Conservation (phyloP, 805 yeast species). For the Lachancea cidri region DNA sequence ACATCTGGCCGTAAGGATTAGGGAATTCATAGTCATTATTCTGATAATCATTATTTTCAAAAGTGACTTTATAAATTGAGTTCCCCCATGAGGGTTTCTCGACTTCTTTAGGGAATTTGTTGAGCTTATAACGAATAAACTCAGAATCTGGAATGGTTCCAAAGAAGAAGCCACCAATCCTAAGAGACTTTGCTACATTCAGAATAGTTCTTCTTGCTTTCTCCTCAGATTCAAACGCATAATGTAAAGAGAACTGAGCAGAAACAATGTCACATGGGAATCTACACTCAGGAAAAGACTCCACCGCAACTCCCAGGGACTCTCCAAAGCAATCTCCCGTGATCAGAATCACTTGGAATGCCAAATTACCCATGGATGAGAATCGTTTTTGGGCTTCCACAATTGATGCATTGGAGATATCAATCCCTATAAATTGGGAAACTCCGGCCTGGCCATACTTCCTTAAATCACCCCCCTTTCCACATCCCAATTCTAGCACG, state of each 20-base stretch:
- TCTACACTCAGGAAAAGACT: constrained; percentile 57
- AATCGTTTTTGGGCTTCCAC: constrained; percentile 79
- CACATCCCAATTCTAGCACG: constrained; percentile 88
- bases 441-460: constrained; percentile 78
- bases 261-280: constrained; percentile 87
- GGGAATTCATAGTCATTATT: constrained; percentile 71
- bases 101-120: constrained; percentile 44
- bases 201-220: constrained; percentile 67
- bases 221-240: constrained; percentile 84
- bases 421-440: constrained; percentile 81
- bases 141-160: constrained; percentile 95
- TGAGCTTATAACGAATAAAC: constrained; percentile 63
- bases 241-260: constrained; percentile 89
- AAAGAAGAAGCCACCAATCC: constrained; percentile 79
- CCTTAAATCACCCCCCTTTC: constrained; percentile 95
- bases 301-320: constrained; percentile 61
- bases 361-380: constrained; percentile 46
- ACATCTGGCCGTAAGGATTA: constrained; percentile 77
- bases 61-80: constrained; percentile 71
- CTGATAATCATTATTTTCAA: constrained; percentile 57
- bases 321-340: constrained; percentile 89
- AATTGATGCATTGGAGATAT: constrained; percentile 84
- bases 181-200: constrained; percentile 71
- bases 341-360: constrained; percentile 77
- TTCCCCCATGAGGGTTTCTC: constrained; percentile 74